phyloP scores from a whole-genome alignment of 768 basidiomycete species.

The Tephrocybe sp. region DNA sequence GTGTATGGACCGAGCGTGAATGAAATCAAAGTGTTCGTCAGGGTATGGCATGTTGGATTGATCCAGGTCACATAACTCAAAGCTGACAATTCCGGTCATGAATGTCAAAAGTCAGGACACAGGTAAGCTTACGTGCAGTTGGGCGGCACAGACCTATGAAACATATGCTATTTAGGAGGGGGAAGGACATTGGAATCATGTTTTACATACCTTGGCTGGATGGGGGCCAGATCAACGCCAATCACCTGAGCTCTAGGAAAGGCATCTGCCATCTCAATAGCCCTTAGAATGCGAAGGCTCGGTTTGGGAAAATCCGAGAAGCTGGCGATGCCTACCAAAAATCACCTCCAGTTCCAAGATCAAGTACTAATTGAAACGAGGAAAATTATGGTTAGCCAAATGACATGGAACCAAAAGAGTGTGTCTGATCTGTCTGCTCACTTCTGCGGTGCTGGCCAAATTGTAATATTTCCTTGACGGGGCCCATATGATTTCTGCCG shows the following conservation, averaged over 20 bases:
- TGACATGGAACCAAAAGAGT: too few relatives aligned
- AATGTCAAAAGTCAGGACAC: too few relatives aligned
- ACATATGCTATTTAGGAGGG: too few relatives aligned
- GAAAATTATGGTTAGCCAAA: constrained; percentile 3
- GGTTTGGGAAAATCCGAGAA: too few relatives aligned
- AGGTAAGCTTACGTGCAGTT: constrained; percentile 66
- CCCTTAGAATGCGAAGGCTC: constrained; percentile 46
- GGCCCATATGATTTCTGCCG: constrained; percentile 66
- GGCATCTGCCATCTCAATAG: constrained; percentile 71
- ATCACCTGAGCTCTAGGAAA: constrained; percentile 65
- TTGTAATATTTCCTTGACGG: constrained; percentile 54
- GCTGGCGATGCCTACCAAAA: constrained; percentile 52
- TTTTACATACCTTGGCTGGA: constrained; percentile 71
- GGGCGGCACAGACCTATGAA: constrained; percentile 54
- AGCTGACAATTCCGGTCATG: constrained; percentile 36
- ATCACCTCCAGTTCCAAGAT: constrained; percentile 68
- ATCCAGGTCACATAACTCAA: constrained; percentile 71
- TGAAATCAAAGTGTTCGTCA: constrained; percentile 59
- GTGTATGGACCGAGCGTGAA: constrained; percentile 69
- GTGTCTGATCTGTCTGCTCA: too few relatives aligned
- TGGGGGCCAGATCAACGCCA: constrained; percentile 69
- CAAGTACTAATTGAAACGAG: constrained; percentile 46
- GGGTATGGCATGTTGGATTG: constrained; percentile 60
- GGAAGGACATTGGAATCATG: too few relatives aligned
- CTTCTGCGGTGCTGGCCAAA: constrained; percentile 43